phyloP scores from a whole-genome alignment of 768 basidiomycete species.

The Pisolithus albus region DNA sequence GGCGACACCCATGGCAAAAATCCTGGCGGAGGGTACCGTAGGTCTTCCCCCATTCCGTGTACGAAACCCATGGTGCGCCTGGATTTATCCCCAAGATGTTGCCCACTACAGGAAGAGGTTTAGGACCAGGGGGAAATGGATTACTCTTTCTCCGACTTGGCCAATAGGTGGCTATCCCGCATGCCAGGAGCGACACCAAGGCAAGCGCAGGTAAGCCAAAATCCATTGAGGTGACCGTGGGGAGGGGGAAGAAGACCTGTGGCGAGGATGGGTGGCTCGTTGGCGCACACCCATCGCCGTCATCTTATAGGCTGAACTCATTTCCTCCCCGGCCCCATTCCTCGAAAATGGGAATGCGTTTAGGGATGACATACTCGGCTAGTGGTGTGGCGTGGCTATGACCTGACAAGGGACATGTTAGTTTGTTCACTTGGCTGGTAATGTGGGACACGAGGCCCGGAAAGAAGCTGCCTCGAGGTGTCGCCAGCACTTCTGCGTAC shows the following conservation, averaged over 20 bases:
- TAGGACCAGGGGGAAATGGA: conserved; percentile 47
- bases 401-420: not conserved
- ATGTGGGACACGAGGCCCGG: not conserved
- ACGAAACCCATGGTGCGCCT: conserved; percentile 26
- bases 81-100: conserved; percentile 23
- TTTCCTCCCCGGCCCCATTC: not conserved
- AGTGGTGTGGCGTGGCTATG: not conserved
- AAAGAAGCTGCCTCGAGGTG: conserved; percentile 1
- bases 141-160: conserved; percentile 1
- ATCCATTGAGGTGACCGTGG: conserved; percentile 9
- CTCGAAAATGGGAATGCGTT: not conserved
- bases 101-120: conserved; percentile 33
- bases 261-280: not conserved
- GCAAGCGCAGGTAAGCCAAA: conserved; percentile 8
- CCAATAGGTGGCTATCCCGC: conserved; percentile 6
- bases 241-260: not conserved
- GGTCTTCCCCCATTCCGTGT: conserved; percentile 24
- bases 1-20: conserved; percentile 8
- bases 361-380: conserved; percentile 1
- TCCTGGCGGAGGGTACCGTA: conserved; percentile 17
- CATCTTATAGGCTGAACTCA: not conserved
- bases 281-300: not conserved
- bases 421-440: no score
- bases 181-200: conserved; percentile 2
- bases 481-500: no score